Evolutionary conservation across 371 early-diverging fungal genomes (phyloP), one percentile per base, ranked within the genome.

Genomic region (Chytridium lagenaria): DNA sequence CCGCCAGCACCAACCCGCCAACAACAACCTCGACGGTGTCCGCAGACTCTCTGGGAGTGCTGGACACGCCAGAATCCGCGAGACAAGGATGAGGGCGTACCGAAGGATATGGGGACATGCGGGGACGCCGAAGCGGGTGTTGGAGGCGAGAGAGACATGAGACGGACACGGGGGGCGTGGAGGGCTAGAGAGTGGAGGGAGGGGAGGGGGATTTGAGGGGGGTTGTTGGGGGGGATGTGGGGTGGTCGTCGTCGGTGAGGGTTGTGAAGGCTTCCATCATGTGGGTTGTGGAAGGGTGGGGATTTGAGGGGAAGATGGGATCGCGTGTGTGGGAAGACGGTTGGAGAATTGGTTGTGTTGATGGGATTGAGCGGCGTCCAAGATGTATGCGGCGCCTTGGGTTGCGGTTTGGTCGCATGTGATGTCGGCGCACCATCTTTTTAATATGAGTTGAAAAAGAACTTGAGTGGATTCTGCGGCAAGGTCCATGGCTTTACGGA

Each of bases 121-220:
- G 10, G 49, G 66, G 66, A 66, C 28, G 34, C 61, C 61, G 28
- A 26, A 40, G 40, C 26, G 44, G 66, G 30, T 34, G 61, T 61
- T 30, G 34, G 61, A 28, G 36, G 61, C 36, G 10, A 7, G 61
- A 61, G 7, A 12, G 61, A 28, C 61, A 61, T 61, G 10, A 37
- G 44, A 26, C 66, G 66, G 28, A 66, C 44, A 15, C 49, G 15
- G 2, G 66, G 49, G 44, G 49, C 44, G 44, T 38, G 66, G 40
- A 16, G 12, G 44, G 30, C 2, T 5, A 49, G 37, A 30, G 22
- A 26, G 38, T 66, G 10, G 44, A 66, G 66, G 66, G 40, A n/a
- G 12, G 2, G 40, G 66, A 44, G 37, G 66, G 66, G 39, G 28
- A 40, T 38, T 15, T 10, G 66, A n/a, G 37, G 10, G 40, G 49